Percentiles rank a stretch among this genome's conserved stretches.
These are phyloP conservation scores for barley (Hordeum vulgare) DNA, from an alignment of 176 grass and related monocot species.

Conservation along the genomic window MorexV3_pseudomolecules_assembly NC_058524.1:32705204-32705703, in stretches of 20 bases:
- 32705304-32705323: too few species aligned
- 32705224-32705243: too few species aligned
- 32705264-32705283: too few species aligned
- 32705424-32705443: background rate
- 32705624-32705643: background rate
- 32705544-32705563: conserved; percentile 19
- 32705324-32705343: too few species aligned
- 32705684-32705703: background rate
- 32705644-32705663: background rate
- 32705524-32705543: conserved; percentile 14
- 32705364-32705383: too few species aligned
- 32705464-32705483: background rate
- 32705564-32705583: background rate
- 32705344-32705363: background rate
- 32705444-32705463: background rate
- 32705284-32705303: too few species aligned
- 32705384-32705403: background rate
- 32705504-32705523: conserved; percentile 14
- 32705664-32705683: background rate
- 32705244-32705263: too few species aligned
- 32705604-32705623: background rate
- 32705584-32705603: conserved; percentile 2
- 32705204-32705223: background rate
- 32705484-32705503: background rate
- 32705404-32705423: background rate